Evolutionary conservation across 495 filamentous ascomycete genomes (phyloP).

Genomic region (Letharia lupina): DNA sequence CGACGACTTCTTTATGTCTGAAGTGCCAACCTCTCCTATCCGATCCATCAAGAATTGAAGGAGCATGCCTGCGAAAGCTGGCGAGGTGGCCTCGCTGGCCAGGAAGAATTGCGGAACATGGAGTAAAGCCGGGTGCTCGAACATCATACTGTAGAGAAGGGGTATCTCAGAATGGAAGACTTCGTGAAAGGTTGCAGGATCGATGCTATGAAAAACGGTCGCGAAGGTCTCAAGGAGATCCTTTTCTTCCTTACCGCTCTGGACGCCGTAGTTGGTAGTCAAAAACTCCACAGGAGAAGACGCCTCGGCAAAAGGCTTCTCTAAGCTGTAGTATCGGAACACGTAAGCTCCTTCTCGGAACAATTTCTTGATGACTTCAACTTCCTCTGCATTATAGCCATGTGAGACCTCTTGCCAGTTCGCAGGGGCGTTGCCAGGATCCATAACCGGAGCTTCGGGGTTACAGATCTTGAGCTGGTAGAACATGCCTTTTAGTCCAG

Average conservation of each 20-base stretch:
- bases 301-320: slow-evolving; percentile 66
- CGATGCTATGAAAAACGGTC: slow-evolving; percentile 96
- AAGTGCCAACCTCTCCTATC: slow-evolving; percentile 88
- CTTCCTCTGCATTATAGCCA: slow-evolving; percentile 95
- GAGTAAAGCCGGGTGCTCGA: slow-evolving; percentile 85
- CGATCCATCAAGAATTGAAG: slow-evolving; percentile 93
- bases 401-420: slow-evolving; percentile 96
- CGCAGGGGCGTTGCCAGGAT: slow-evolving; percentile 64
- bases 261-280: slow-evolving; percentile 85
- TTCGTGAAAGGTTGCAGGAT: slow-evolving; percentile 96
- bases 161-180: slow-evolving; percentile 97
- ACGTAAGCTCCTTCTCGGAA: slow-evolving; percentile 94
- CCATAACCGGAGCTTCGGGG: slow-evolving; percentile 54
- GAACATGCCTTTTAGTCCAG: slow-evolving; percentile 92
- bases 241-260: slow-evolving; percentile 91
- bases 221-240: slow-evolving; percentile 96
- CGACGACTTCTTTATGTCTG: slow-evolving; percentile 80
- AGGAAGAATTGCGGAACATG: slow-evolving; percentile 98
- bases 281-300: slow-evolving; percentile 79
- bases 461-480: slow-evolving; percentile 93
- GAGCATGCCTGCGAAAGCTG: slow-evolving; percentile 96
- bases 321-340: slow-evolving; percentile 90
- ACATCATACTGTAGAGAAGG: slow-evolving; percentile 93
- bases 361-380: slow-evolving; percentile 90
- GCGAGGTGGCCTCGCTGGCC: slow-evolving; percentile 93